Evolutionary conservation across 495 filamentous ascomycete genomes (phyloP).

Genomic region (Neurospora sublineolata): DNA sequence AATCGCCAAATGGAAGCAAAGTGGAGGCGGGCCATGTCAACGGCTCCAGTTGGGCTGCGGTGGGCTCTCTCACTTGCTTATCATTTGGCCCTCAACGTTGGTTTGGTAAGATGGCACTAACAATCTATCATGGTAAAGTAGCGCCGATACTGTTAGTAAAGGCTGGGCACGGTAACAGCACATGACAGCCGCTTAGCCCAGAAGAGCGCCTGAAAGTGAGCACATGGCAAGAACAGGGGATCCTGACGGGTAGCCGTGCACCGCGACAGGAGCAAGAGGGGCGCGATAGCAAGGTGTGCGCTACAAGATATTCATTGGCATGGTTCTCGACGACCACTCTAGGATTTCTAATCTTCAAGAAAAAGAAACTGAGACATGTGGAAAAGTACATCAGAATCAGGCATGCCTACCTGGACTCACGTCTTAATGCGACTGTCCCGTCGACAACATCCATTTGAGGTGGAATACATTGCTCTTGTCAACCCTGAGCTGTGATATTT

Average conservation of each 20-base stretch:
- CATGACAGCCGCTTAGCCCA: background rate
- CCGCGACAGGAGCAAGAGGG: background rate
- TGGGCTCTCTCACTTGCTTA: background rate
- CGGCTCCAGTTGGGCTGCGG: background rate
- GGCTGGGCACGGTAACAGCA: background rate
- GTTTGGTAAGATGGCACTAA: background rate
- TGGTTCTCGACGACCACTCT: background rate
- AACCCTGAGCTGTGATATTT: background rate
- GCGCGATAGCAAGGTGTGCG: background rate
- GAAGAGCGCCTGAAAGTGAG: background rate
- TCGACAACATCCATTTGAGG: background rate
- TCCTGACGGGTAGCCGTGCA: background rate
- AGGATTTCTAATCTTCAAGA: background rate
- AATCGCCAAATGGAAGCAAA: background rate
- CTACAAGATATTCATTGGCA: background rate
- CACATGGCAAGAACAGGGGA: background rate
- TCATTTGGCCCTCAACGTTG: background rate
- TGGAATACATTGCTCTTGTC: too few species aligned
- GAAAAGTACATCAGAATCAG: background rate
- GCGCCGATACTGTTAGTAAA: background rate
- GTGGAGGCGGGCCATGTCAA: background rate
- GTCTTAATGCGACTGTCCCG: background rate
- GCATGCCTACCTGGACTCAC: background rate
- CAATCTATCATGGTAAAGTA: rapidly evolving
- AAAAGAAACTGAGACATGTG: background rate